phyloP scores from a whole-genome alignment of 2,329 filamentous ascomycete species.

The Cytospora chrysosperma region DNA sequence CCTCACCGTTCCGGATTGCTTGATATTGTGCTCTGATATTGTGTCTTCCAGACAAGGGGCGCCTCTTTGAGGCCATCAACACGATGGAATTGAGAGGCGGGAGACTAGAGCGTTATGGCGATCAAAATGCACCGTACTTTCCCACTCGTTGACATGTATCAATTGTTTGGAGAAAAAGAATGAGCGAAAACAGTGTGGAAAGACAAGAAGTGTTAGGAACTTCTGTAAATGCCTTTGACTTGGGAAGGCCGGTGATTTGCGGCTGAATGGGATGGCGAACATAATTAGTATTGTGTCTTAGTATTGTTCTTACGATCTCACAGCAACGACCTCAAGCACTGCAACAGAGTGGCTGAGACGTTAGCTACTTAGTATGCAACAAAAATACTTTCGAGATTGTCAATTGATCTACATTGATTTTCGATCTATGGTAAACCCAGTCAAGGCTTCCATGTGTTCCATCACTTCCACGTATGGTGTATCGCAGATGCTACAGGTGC shows the following conservation, averaged over 20 bases:
- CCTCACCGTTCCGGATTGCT: neutral
- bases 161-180: neutral
- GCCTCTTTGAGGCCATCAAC: neutral
- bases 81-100: neutral
- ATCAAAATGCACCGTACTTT: neutral
- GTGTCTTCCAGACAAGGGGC: slow-evolving; percentile 16
- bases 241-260: neutral
- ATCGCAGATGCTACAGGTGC: neutral
- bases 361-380: no score
- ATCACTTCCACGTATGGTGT: neutral
- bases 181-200: neutral
- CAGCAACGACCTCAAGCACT: neutral
- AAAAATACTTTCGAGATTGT: neutral
- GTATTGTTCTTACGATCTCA: slow-evolving; percentile 11
- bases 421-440: neutral
- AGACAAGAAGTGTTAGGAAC: neutral
- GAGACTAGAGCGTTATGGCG: neutral
- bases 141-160: neutral
- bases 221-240: neutral
- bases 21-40: slow-evolving; percentile 19
- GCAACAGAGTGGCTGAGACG: neutral
- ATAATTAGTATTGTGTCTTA: slow-evolving; percentile 15
- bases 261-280: neutral
- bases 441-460: no score
- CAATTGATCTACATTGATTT: neutral